Evolutionary conservation across 495 filamentous ascomycete species (phyloP).

Genomic region (Talaromyces ruber): DNA sequence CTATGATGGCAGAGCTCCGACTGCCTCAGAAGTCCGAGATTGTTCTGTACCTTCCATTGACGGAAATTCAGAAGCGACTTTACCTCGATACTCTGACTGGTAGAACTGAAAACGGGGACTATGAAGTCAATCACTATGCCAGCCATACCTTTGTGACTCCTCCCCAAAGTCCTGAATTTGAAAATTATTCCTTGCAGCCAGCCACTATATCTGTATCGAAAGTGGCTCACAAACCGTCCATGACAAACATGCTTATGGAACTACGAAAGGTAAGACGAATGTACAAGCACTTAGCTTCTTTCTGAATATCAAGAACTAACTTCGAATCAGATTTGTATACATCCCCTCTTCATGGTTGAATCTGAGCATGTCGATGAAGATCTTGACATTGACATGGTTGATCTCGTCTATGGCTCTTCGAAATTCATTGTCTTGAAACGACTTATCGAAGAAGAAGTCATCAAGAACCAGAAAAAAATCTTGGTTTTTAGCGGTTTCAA

Average conservation of each 20-base stretch:
- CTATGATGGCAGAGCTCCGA: constrained; percentile 45
- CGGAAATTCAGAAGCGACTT: constrained; percentile 54
- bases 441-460: constrained; percentile 47
- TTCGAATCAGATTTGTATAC: constrained; percentile 9
- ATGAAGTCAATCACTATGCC: background rate
- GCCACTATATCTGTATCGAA: background rate
- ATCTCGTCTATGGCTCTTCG: constrained; percentile 48
- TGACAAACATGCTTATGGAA: constrained; percentile 57
- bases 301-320: background rate
- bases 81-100: constrained; percentile 53
- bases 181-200: background rate
- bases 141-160: background rate
- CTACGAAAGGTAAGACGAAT: constrained; percentile 38
- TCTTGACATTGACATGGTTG: constrained; percentile 40
- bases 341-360: constrained; percentile 44
- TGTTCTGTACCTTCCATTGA: constrained; percentile 50
- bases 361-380: constrained; percentile 40
- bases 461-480: constrained; percentile 49
- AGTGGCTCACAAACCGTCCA: background rate
- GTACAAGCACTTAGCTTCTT: background rate
- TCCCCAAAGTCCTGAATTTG: background rate
- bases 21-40: constrained; percentile 54
- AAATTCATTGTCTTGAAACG: constrained; percentile 60
- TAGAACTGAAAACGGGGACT: constrained; percentile 25
- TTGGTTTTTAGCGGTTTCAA: constrained; percentile 59